Percentiles rank a stretch among this genome's conserved stretches.
These are phyloP conservation scores for Phialocephala sp. DNA, from an alignment of 2,329 filamentous ascomycete species.

Conservation along the genomic window DNA sequence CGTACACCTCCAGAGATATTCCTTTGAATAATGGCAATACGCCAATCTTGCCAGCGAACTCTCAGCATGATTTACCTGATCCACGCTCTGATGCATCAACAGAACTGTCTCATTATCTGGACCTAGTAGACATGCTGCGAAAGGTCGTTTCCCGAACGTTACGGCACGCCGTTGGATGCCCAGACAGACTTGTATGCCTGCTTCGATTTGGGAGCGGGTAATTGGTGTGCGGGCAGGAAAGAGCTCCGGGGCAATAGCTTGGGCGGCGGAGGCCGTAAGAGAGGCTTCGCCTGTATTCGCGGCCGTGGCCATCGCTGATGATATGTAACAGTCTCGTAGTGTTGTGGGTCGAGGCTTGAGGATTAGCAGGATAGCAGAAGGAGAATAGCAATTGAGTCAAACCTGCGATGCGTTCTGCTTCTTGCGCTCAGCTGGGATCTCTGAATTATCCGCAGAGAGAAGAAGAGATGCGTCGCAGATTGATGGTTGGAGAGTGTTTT, in stretches of 20 bases:
- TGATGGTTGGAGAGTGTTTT: background rate
- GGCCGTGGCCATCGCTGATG: slow-evolving; percentile 28
- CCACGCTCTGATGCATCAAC: slow-evolving; percentile 55
- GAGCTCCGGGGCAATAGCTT: slow-evolving; percentile 37
- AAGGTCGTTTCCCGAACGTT: slow-evolving; percentile 54
- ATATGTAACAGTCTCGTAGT: background rate
- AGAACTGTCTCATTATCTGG: slow-evolving; percentile 56
- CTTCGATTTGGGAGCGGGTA: slow-evolving; percentile 47
- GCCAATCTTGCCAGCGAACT: slow-evolving; percentile 54
- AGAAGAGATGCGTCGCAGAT: slow-evolving; percentile 25
- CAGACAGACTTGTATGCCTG: slow-evolving; percentile 48
- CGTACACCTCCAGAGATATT: slow-evolving; percentile 55
- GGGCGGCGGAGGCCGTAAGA: slow-evolving; percentile 35
- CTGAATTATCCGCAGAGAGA: slow-evolving; percentile 8
- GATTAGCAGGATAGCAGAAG: background rate
- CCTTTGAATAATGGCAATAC: slow-evolving; percentile 53
- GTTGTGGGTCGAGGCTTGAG: background rate
- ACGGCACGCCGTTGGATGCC: slow-evolving; percentile 51
- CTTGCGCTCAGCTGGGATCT: background rate
- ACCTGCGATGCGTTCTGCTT: slow-evolving; percentile 25
- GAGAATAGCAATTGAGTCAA: slow-evolving; percentile 20
- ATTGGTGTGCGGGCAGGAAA: slow-evolving; percentile 47
- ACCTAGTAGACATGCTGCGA: slow-evolving; percentile 53
- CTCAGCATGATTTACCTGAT: slow-evolving; percentile 60
- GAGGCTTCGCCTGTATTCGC: slow-evolving; percentile 32